Evolutionary conservation across 495 filamentous ascomycete species (phyloP).

Genomic region (Penicillium lagena): DNA sequence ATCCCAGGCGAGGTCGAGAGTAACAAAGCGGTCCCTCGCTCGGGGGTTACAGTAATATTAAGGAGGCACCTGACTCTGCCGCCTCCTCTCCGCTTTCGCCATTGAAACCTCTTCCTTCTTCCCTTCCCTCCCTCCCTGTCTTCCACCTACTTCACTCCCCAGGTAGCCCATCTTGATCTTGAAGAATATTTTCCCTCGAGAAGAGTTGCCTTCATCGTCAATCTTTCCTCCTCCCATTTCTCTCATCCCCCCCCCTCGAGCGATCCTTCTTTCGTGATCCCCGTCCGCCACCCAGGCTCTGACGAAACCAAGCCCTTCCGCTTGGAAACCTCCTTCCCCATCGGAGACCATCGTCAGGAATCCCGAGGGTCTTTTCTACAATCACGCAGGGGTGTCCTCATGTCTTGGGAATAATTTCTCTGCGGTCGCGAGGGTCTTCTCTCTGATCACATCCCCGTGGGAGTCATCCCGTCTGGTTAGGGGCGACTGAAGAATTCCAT

Average conservation of each 20-base stretch:
- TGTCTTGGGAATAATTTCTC: conserved; percentile 15
- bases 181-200: background rate
- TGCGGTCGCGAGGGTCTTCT: conserved; percentile 3
- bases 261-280: background rate
- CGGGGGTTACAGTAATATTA: conserved; percentile 22
- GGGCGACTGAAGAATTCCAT: conserved; percentile 13
- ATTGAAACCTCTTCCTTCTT: conserved; percentile 21
- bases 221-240: background rate
- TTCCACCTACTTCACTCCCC: conserved; percentile 7
- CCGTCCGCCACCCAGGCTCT: background rate
- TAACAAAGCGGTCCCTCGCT: conserved; percentile 16
- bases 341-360: background rate
- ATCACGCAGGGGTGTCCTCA: conserved; percentile 6
- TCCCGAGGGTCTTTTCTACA: conserved; percentile 1
- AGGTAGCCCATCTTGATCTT: background rate
- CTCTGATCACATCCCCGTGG: conserved; percentile 6
- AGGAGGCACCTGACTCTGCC: conserved; percentile 24
- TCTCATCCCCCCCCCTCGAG: background rate
- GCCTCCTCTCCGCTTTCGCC: conserved; percentile 24
- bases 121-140: conserved; percentile 5
- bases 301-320: background rate
- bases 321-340: conserved; percentile 7
- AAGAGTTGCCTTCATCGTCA: conserved; percentile 1
- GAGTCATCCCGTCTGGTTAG: conserved; percentile 13
- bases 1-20: conserved; percentile 2